phyloP scores from a whole-genome alignment of 208 protist genomes.

The Strigomonas culicis region DNA sequence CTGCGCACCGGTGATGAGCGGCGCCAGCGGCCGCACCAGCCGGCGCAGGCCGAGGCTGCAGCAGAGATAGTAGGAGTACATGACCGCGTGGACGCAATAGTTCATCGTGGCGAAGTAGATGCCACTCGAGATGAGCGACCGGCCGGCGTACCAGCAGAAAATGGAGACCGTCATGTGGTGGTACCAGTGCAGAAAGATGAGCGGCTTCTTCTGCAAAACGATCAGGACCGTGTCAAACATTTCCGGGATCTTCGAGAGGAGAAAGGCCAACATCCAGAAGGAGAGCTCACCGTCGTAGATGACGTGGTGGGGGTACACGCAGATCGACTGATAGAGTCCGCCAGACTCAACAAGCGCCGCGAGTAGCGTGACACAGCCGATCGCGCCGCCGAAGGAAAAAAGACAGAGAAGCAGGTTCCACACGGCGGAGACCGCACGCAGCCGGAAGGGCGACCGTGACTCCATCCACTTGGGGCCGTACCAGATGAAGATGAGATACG shows the following conservation, averaged over 20 bases:
- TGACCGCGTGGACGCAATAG: constrained; percentile 91
- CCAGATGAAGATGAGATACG: constrained; percentile 62
- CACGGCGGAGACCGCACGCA: constrained; percentile 41
- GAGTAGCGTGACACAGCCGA: constrained; percentile 24
- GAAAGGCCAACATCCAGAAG: constrained; percentile 49
- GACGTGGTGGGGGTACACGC: constrained; percentile 29
- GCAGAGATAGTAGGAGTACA: constrained; percentile 95
- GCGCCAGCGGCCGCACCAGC: constrained; percentile 64
- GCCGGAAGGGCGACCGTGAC: constrained; percentile 42
- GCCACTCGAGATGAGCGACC: constrained; percentile 38
- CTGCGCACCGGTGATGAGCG: constrained; percentile 84
- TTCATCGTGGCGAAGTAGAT: constrained; percentile 92
- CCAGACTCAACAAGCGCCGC: constrained; percentile 25
- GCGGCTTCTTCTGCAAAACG: constrained; percentile 77
- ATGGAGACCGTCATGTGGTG: constrained; percentile 92
- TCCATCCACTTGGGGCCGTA: constrained; percentile 62
- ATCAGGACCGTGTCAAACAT: constrained; percentile 86
- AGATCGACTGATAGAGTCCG: constrained; percentile 51
- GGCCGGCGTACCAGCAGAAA: constrained; percentile 88
- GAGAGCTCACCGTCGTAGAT: constrained; percentile 50
- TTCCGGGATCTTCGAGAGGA: constrained; percentile 86
- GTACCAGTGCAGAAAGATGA: constrained; percentile 92
- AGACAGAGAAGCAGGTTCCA: constrained; percentile 84
- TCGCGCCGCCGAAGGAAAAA: constrained; percentile 55
- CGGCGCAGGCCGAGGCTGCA: constrained; percentile 41